A percentile compares a stretch with the other conserved stretches of the same genome.
These are phyloP conservation scores for Tolypocladium sp. DNA, from an alignment of 2,329 filamentous ascomycete genomes.

Conservation along the genomic window DNA sequence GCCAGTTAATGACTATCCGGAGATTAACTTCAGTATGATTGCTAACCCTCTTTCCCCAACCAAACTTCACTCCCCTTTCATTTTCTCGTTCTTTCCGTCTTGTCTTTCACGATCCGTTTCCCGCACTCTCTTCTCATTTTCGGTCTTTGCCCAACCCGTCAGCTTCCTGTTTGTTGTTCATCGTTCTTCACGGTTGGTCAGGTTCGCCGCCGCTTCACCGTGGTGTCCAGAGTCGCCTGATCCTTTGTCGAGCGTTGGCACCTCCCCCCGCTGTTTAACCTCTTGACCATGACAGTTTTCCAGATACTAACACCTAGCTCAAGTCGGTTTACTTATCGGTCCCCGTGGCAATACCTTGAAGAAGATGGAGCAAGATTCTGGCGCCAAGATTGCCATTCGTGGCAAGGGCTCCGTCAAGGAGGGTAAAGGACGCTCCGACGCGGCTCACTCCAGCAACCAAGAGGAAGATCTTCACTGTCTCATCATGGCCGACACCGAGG, in stretches of 20 bases:
- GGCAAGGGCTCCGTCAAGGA: conserved; percentile 99
- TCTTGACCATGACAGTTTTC: conserved; percentile 9
- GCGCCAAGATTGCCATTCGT: conserved; percentile 97
- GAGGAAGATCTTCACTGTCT: conserved; percentile 98
- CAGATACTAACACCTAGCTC: conserved; percentile 86
- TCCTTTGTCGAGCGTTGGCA: neutral
- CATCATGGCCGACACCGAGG: conserved; percentile 99
- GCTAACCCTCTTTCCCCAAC: conserved; percentile 80
- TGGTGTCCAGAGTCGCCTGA: neutral
- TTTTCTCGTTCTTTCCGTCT: conserved; percentile 11
- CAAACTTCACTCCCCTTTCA: conserved; percentile 36
- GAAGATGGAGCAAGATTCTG: conserved; percentile 98
- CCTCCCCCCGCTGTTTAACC: conserved; percentile 3
- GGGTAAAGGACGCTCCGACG: conserved; percentile 97
- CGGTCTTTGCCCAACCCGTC: neutral
- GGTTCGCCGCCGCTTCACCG: neutral
- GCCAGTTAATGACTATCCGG: conserved; percentile 99
- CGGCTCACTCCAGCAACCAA: conserved; percentile 98
- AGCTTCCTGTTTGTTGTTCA: neutral
- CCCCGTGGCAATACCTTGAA: conserved; percentile 99
- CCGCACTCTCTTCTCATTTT: neutral
- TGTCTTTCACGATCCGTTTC: conserved; percentile 6
- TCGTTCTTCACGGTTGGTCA: neutral
- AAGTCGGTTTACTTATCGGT: conserved; percentile 99
- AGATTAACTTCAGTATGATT: conserved; percentile 99